Conservation (phyloP, 2,329 filamentous ascomycete species). For the Stachybotrys chartarum region DNA sequence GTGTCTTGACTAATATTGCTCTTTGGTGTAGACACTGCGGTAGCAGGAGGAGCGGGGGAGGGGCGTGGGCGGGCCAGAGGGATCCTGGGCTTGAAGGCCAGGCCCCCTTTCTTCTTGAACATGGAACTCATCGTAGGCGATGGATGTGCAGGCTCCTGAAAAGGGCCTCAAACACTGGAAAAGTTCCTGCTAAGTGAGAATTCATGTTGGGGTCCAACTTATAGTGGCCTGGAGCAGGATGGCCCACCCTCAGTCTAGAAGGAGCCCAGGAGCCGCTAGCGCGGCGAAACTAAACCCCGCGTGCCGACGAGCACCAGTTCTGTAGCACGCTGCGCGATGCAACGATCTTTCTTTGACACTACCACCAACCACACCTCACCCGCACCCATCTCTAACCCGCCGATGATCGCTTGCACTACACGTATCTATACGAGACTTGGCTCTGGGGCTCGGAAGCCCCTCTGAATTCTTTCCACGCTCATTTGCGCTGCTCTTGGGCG, state of each 20-base stretch:
- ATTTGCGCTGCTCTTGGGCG: slow-evolving; percentile 27
- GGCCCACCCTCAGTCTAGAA: no score
- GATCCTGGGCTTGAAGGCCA: slow-evolving; percentile 65
- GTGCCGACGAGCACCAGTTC: no score
- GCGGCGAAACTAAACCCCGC: no score
- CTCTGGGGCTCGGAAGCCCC: slow-evolving; percentile 22
- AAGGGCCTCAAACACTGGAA: no score
- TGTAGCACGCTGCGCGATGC: no score
- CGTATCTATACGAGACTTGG: slow-evolving; percentile 25
- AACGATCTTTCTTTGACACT: neutral
- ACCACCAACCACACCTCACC: neutral
- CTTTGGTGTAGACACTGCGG: neutral
- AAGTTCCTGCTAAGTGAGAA: no score
- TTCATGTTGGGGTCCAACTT: no score
- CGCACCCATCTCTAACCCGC: slow-evolving; percentile 6
- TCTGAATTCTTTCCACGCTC: slow-evolving; percentile 25
- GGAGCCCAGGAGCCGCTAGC: no score
- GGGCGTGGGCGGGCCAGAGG: slow-evolving; percentile 45
- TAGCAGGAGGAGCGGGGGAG: slow-evolving; percentile 28
- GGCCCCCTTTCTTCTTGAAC: slow-evolving; percentile 58
- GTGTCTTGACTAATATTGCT: neutral
- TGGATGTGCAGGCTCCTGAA: neutral
- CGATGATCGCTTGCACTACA: slow-evolving; percentile 26
- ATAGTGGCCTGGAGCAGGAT: no score
- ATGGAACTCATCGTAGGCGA: slow-evolving; percentile 52